These are phyloP conservation scores for Cladorrhinum samala DNA, from an alignment of 495 filamentous ascomycete species.

Conservation along the genomic window DNA sequence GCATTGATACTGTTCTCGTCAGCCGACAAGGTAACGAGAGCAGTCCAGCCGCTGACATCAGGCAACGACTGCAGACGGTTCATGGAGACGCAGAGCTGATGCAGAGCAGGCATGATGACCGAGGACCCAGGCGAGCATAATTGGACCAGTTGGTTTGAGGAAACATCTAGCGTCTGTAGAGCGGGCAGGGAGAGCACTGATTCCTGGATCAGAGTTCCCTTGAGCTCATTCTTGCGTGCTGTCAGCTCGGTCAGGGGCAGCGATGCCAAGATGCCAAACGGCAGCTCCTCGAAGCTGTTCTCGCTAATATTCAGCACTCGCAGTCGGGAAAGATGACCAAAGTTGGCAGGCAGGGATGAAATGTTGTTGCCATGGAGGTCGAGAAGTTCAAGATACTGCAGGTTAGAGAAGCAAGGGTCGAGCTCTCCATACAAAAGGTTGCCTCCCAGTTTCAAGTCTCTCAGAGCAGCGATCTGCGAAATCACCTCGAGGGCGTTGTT, in stretches of 20 bases:
- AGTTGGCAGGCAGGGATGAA: conserved; percentile 61
- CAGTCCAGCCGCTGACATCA: conserved; percentile 62
- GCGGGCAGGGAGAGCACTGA: conserved; percentile 50
- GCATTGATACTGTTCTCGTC: conserved; percentile 72
- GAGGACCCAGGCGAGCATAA: conserved; percentile 36
- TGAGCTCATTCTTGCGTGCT: conserved; percentile 73
- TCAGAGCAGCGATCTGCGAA: conserved; percentile 59
- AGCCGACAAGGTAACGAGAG: conserved; percentile 63
- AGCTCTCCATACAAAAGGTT: conserved; percentile 68
- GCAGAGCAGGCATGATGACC: conserved; percentile 59
- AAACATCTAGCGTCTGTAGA: conserved; percentile 69
- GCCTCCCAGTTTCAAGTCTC: conserved; percentile 75
- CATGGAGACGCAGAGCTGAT: conserved; percentile 62
- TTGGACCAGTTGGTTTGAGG: conserved; percentile 59
- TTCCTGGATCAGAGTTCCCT: conserved; percentile 61
- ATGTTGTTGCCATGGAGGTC: conserved; percentile 79
- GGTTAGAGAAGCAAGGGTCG: conserved; percentile 46
- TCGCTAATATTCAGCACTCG: conserved; percentile 68
- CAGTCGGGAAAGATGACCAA: conserved; percentile 58
- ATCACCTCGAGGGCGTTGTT: conserved; percentile 68
- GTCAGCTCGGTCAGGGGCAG: conserved; percentile 69
- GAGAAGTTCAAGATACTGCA: conserved; percentile 67
- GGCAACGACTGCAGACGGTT: conserved; percentile 73
- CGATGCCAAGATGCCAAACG: conserved; percentile 57
- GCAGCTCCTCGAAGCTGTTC: conserved; percentile 65